Evolutionary conservation across 371 early-diverging fungal genomes (phyloP).

Genomic region (Zancudomyces culisetae): DNA sequence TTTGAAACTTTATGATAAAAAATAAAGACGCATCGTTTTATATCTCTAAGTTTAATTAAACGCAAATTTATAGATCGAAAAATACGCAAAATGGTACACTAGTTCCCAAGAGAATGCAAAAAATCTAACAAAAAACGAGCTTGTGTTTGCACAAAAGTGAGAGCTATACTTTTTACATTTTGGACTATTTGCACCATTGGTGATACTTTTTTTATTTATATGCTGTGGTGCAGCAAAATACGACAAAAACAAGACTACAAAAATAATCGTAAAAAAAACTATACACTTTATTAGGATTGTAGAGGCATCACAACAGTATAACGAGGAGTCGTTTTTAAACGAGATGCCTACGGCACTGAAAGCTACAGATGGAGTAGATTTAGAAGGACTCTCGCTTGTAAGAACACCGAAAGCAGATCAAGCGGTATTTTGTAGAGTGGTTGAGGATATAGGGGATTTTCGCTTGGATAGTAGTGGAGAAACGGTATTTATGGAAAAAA

Average conservation of each 20-base stretch:
- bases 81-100: constrained; percentile 24
- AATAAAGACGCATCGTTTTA: not conserved
- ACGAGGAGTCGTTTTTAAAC: constrained; percentile 15
- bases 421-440: constrained; percentile 48
- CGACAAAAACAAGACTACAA: constrained; percentile 13
- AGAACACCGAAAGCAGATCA: constrained; percentile 41
- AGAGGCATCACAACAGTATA: not conserved
- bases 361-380: constrained; percentile 7
- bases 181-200: not conserved
- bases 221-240: constrained; percentile 5
- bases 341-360: constrained; percentile 20
- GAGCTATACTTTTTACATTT: not conserved
- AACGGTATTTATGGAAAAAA: constrained; percentile 8
- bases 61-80: constrained; percentile 27
- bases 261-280: no score
- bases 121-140: constrained; percentile 28
- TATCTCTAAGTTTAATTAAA: not conserved
- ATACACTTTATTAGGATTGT: not conserved
- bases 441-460: constrained; percentile 35
- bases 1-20: constrained; percentile 24
- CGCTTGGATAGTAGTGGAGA: constrained; percentile 22
- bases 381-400: constrained; percentile 27
- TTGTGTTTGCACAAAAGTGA: constrained; percentile 30
- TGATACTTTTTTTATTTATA: constrained; percentile 6
- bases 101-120: constrained; percentile 13